These are phyloP conservation scores for Suillus subaureus DNA, from an alignment of 768 basidiomycete genomes.

Conservation along the genomic window DNA sequence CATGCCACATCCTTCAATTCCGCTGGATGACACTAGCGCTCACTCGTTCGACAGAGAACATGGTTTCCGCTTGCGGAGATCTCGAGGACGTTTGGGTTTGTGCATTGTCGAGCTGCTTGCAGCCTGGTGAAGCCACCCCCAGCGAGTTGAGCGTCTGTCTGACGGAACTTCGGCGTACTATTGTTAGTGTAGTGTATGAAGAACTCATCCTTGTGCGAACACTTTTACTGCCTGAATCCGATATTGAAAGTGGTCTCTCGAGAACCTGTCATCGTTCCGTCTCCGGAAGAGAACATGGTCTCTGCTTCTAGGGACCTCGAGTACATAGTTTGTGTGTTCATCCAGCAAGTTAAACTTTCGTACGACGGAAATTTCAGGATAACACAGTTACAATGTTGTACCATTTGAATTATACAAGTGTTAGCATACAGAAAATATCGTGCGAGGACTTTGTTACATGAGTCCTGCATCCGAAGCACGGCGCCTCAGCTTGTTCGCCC, in stretches of 20 bases:
- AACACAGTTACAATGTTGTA: neutral
- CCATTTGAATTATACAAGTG: neutral
- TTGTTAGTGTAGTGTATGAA: too few species aligned
- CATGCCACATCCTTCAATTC: constrained; percentile 74
- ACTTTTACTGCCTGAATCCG: too few species aligned
- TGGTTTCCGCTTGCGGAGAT: constrained; percentile 38
- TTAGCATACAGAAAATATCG: neutral
- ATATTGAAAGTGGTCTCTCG: too few species aligned
- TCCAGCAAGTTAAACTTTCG: too few species aligned
- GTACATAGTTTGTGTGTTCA: too few species aligned
- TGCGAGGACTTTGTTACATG: neutral
- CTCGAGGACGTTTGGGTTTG: constrained; percentile 69
- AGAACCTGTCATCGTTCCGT: too few species aligned
- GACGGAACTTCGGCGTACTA: constrained; percentile 41
- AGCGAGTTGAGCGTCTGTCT: constrained; percentile 64
- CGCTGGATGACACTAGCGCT: constrained; percentile 69
- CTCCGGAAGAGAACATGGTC: too few species aligned
- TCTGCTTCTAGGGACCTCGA: too few species aligned
- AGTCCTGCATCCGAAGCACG: constrained; percentile 2
- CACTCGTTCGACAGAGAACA: constrained; percentile 73
- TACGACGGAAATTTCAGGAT: too few species aligned
- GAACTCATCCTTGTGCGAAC: too few species aligned
- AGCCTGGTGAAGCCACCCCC: constrained; percentile 32
- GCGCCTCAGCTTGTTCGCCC: neutral
- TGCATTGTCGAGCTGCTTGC: constrained; percentile 30